Percentiles rank a stretch among this genome's conserved stretches.
phyloP scores from a whole-genome alignment of 371 early-diverging fungal species.

The Parasitella parasitica region DNA sequence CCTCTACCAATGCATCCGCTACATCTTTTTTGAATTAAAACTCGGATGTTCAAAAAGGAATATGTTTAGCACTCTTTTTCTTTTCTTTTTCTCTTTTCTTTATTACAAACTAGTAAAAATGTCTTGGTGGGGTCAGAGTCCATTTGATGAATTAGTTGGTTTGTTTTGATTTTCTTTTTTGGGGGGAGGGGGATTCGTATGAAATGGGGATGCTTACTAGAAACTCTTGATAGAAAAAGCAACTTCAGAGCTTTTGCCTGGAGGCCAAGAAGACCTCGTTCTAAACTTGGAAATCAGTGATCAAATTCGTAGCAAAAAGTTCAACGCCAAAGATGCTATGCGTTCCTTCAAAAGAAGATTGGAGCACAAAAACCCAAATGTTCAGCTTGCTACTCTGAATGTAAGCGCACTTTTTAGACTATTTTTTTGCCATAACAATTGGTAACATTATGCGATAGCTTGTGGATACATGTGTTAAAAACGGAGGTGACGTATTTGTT shows the following conservation, averaged over 20 bases:
- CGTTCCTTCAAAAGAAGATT: constrained; percentile 77
- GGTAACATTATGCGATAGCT: constrained; percentile 48
- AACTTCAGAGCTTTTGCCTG: constrained; percentile 87
- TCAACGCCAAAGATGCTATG: constrained; percentile 77
- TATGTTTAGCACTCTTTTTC: background rate
- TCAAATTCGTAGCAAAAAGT: constrained; percentile 86
- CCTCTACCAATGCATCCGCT: constrained; percentile 8
- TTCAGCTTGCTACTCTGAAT: constrained; percentile 83
- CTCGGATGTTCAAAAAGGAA: background rate
- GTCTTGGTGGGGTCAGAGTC: constrained; percentile 48
- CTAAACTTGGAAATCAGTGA: constrained; percentile 89
- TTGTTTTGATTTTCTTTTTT: background rate
- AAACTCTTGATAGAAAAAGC: constrained; percentile 67
- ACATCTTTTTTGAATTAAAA: background rate
- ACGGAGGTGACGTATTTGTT: constrained; percentile 87
- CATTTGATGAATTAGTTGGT: constrained; percentile 48
- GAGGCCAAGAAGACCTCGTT: constrained; percentile 82
- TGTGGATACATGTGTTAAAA: constrained; percentile 93
- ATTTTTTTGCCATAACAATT: background rate
- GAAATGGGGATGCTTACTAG: background rate
- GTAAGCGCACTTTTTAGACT: constrained; percentile 40
- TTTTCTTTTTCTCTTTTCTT: constrained; percentile 11
- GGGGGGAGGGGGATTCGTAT: no score
- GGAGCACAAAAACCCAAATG: constrained; percentile 89
- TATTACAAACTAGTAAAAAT: constrained; percentile 17